phyloP scores from a whole-genome alignment of 257 asterid genomes.

The Solanum sejunctum region DNA sequence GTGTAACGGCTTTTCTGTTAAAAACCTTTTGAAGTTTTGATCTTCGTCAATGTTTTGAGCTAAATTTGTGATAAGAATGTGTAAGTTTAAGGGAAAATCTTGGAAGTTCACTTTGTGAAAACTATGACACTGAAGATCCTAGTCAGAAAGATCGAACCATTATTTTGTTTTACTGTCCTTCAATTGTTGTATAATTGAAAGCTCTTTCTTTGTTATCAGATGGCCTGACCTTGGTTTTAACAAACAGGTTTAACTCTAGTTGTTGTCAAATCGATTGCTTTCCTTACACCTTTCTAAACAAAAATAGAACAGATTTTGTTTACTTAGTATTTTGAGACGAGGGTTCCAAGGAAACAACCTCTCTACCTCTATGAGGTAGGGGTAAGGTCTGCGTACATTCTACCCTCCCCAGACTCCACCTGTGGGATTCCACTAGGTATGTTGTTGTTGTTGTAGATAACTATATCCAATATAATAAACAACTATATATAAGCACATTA shows the following conservation, averaged over 20 bases:
- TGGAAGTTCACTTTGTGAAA: too few species aligned
- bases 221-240: not conserved
- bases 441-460: too few species aligned
- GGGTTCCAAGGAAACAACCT: too few species aligned
- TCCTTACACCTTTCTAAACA: not conserved
- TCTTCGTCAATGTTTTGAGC: not conserved
- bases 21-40: not conserved
- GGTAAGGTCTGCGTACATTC: too few species aligned
- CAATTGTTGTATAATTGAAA: not conserved
- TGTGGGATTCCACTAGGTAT: too few species aligned
- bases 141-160: not conserved
- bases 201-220: not conserved
- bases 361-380: too few species aligned
- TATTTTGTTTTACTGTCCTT: not conserved
- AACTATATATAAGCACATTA: not conserved
- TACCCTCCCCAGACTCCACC: too few species aligned
- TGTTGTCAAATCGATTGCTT: not conserved
- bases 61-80: not conserved
- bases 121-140: not conserved
- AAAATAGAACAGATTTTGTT: not conserved
- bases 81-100: not conserved
- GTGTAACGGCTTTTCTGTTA: too few species aligned
- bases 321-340: too few species aligned
- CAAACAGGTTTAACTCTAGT: not conserved
- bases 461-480: not conserved